Base-by-base conservation (phyloP, 2,329 filamentous ascomycete genomes). In the Macrophomina pseudophaseolina region DNA sequence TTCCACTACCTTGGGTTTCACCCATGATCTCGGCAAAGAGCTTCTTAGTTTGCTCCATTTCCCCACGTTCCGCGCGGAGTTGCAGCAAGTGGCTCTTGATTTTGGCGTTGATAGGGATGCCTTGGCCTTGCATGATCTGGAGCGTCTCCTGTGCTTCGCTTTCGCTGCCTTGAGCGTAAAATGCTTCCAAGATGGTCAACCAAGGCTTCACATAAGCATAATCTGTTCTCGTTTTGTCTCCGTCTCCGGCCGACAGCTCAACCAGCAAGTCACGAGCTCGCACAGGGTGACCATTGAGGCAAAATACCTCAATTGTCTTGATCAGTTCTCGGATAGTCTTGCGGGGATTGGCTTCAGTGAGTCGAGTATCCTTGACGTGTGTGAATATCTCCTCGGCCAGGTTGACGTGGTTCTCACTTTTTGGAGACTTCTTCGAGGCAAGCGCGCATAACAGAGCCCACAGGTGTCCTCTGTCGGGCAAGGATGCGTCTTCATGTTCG, bases 11-110 rank as follows among this genome's bases (percentile, higher is more conserved):
- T 7, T 59, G 8, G n/a, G 35, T 53, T 33, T 74, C 75, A 14
- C 78, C 72, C 3, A 88, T 79, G 1, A 85, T 81, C 68, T 85
- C 86, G 28, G 84, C 79, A 72, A 91, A 93, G 87, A 93, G 92
- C 12, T 81, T 75, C 72, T 90, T 89, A 2, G 89, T 89, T 68
- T 87, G 85, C n/a, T 82, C 75, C 4, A 90, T 74, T 54, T 87
- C 81, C 70, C 88, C 80, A 52, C 82, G 83, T 12, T 81, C 75
- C 1, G 89, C 86, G 71, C 89, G 93, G 71, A 90, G 90, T 0
- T 76, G 77, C 2, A 89, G 84, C 74, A 95, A 81, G 40, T 85
- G 71, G 66, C 80, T 73, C 65, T 85, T 83, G 32, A 80, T 78
- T 1, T 66, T 53, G 11, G 73, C 70, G 44, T 80, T 78, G 53